A percentile compares a stretch with the other conserved stretches of the same genome.
phyloP scores from a whole-genome alignment of 305 asterid genomes.

The Ilex paraguariensis region DNA sequence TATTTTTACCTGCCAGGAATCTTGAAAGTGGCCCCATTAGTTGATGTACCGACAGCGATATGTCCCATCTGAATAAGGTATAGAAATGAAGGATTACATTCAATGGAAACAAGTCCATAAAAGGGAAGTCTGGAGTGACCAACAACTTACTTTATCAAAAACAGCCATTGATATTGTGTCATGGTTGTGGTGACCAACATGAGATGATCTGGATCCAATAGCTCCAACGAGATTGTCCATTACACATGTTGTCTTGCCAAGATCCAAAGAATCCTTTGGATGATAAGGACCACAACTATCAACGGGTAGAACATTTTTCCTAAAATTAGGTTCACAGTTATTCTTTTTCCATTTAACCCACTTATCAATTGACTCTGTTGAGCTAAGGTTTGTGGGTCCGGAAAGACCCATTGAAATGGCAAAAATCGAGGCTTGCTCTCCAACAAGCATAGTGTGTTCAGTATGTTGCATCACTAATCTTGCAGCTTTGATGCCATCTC shows the following conservation, averaged over 20 bases:
- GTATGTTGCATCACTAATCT: conserved; percentile 77
- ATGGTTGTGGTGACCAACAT: conserved; percentile 52
- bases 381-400: conserved; percentile 85
- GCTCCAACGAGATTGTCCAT: conserved; percentile 16
- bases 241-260: conserved; percentile 27
- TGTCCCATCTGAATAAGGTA: conserved; percentile 52
- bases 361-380: conserved; percentile 65
- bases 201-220: conserved; percentile 26
- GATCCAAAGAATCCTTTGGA: conserved; percentile 19
- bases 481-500: conserved; percentile 83
- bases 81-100: background rate
- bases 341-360: conserved; percentile 72
- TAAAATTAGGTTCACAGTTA: conserved; percentile 80
- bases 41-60: conserved; percentile 88
- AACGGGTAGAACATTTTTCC: conserved; percentile 59
- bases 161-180: conserved; percentile 95
- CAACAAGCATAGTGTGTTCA: conserved; percentile 86
- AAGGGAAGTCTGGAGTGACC: conserved; percentile 6
- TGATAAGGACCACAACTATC: conserved; percentile 82
- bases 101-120: conserved; percentile 4
- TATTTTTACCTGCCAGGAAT: conserved; percentile 82
- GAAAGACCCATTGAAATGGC: conserved; percentile 96
- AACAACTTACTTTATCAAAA: conserved; percentile 64
- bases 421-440: conserved; percentile 82
- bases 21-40: conserved; percentile 94